These are phyloP conservation scores for Daldinia childiae DNA, from an alignment of 495 filamentous ascomycete species.

Conservation along the genomic window DNA sequence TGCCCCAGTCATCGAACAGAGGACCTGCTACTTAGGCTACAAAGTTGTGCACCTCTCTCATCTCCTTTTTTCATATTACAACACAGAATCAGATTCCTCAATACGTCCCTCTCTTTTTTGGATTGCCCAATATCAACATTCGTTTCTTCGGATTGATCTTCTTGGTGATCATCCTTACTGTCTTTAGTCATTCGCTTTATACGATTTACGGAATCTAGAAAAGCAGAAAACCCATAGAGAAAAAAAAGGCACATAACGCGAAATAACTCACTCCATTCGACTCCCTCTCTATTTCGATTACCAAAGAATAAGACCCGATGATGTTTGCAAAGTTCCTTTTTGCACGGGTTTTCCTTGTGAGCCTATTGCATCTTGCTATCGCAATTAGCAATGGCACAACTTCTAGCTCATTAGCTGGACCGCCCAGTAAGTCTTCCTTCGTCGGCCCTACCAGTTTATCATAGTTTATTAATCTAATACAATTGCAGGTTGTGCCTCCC, in stretches of 20 bases:
- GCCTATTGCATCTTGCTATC: slow-evolving; percentile 30
- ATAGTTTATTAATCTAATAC: slow-evolving; percentile 6
- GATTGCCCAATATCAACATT: slow-evolving; percentile 45
- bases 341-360: slow-evolving; percentile 19
- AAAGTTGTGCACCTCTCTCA: not conserved
- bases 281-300: not conserved
- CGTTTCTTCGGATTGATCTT: slow-evolving; percentile 43
- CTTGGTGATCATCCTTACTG: slow-evolving; percentile 48
- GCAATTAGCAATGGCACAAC: slow-evolving; percentile 30
- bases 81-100: slow-evolving; percentile 6
- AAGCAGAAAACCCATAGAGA: slow-evolving; percentile 33
- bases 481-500: slow-evolving; percentile 36
- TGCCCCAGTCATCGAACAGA: not conserved
- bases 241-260: slow-evolving; percentile 14
- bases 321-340: slow-evolving; percentile 25
- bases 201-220: slow-evolving; percentile 43
- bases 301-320: slow-evolving; percentile 12
- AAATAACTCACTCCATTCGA: slow-evolving; percentile 12
- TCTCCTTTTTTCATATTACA: slow-evolving; percentile 1
- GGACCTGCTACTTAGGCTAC: not conserved
- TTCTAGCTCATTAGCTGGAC: slow-evolving; percentile 5
- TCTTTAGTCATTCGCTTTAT: slow-evolving; percentile 40
- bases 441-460: too few species aligned
- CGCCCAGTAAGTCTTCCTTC: slow-evolving; percentile 27
- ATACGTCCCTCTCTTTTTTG: slow-evolving; percentile 40